A percentile compares a stretch with the other conserved stretches of the same genome.
Conservation (phyloP, 1,284 basidiomycete genomes). For the Rhodofomes roseus region DNA sequence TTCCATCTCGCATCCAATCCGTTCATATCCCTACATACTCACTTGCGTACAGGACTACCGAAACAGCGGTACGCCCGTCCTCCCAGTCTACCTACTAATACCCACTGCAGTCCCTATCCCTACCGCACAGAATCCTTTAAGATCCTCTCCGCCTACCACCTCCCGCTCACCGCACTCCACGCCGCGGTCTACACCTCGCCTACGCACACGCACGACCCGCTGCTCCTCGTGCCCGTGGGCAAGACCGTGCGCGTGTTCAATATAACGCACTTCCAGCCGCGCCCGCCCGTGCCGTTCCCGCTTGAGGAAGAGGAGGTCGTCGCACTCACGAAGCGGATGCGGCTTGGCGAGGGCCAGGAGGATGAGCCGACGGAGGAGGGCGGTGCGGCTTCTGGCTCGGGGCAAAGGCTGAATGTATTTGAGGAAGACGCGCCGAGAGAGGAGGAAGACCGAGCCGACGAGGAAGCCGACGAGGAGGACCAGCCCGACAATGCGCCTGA, state of each 20-base stretch:
- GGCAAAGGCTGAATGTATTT: too few species aligned
- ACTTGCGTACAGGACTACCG: conserved; percentile 60
- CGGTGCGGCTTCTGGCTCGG: too few species aligned
- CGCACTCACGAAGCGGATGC: conserved; percentile 15
- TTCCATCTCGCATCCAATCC: conserved; percentile 9
- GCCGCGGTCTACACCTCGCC: conserved; percentile 42
- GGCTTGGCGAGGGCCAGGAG: conserved; percentile 1
- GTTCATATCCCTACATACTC: conserved; percentile 7
- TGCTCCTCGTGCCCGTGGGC: conserved; percentile 44
- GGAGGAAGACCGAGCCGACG: neutral
- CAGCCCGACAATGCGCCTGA: neutral
- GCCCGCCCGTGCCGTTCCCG: conserved; percentile 27
- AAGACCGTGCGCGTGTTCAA: conserved; percentile 44
- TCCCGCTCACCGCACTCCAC: conserved; percentile 38
- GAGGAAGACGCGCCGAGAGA: neutral
- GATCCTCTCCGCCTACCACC: conserved; percentile 45
- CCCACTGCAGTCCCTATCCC: neutral
- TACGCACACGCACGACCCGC: conserved; percentile 40
- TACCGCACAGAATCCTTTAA: conserved; percentile 56
- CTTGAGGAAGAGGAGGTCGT: conserved; percentile 15
- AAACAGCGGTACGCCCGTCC: conserved; percentile 50
- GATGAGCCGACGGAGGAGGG: neutral
- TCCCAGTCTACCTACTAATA: neutral
- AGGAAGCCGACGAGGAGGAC: neutral
- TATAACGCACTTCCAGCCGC: conserved; percentile 40